Base-by-base conservation (phyloP, 2,329 filamentous ascomycete species). In the Neonectria sp. region DNA sequence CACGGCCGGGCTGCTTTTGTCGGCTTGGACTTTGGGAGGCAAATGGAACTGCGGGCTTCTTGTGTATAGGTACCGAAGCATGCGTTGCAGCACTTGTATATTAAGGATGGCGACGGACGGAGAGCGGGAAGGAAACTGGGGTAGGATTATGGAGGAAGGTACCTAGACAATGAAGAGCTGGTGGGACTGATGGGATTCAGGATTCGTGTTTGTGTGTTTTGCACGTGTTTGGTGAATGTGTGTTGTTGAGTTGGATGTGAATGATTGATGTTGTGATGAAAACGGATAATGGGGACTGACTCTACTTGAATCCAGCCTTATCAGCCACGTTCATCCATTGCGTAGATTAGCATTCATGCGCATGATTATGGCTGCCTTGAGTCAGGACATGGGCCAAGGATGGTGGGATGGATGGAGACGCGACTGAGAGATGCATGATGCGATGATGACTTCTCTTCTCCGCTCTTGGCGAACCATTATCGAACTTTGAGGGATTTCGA, bases 11-110 rank as follows among this genome's bases (percentile, higher is more conserved):
- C 31, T 58, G 64, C 56, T 48, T 71, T 66, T 27, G 60, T 53
- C 37, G 52, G 65, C 55, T 55, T 60, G 53, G 61, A 57, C 60
- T 68, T 58, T 59, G 51, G 69, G 62, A 66, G 65, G 65, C 60
- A 73, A 68, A 68, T 66, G 70, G 37, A 68, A 65, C 49, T 68
- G 67, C 62, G 68, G 65, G 61, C 67, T 66, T 67, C 29, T 63
- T 72, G 71, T 76, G 73, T 75, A 75, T 76, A 73, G 67, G 61
- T 69, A 75, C 65, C 63, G 59, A 68, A 68, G 65, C 66, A 70
- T 68, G 71, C 57, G 64, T 67, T 61, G 56, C 56, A 67, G 65
- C 65, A 73, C 55, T 63, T 76, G 70, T 76, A 75, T 65, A 76
- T 69, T 74, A 76, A 56, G 40, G 31, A 43, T 45, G 48, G 59